Evolutionary conservation across 805 yeast genomes (phyloP), one percentile per base, ranked within the genome.

Genomic region (Saccharomycopsis sp.): DNA sequence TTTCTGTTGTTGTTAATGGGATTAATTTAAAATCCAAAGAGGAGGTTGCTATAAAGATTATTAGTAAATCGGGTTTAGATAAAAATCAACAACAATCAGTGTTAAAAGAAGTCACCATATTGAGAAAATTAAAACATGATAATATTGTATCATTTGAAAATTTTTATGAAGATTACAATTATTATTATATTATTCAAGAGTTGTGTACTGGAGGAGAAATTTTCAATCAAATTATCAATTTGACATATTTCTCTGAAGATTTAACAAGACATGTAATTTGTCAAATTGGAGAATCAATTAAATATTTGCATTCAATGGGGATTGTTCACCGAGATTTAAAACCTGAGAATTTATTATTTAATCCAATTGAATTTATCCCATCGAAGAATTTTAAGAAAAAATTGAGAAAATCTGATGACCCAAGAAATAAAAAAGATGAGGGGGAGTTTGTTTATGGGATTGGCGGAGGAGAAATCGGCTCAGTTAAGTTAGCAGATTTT

Each of bases 381-480:
- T 36, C 47, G 20, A 45, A 48, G 37, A 29, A 48, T 29, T 32
- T 38, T 22, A 24, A 22, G 1, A 60, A 61, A 44, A 66, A 64
- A 3, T 66, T 75, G 28, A 66, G 90, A 43, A 71, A 67, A 52
- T 75, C 83, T 9, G 95, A 85, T 60, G 93, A 85, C 59, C 75
- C 75, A 13, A 67, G 74, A 29, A 58, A 77, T 11, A 85, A 93
- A 60, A 65, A 68, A 11, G 97, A 90, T 59, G 98, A 93, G 66
- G 98, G 98, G 43, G 76, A 72, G 50, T 93, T 89, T 55, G 63
- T 62, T 7, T 81, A 83, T 3, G 85, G 85, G 9, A 66, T 85
- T 17, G 98, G 98, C 27, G 95, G 94, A 38, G 98, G 96, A 44
- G 85, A 89, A 11, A 83, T 93, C 53, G 98, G 97, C 6, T 56